Base-by-base conservation (phyloP, 2,329 filamentous ascomycete genomes). In the Trichocomaceae sp. region DNA sequence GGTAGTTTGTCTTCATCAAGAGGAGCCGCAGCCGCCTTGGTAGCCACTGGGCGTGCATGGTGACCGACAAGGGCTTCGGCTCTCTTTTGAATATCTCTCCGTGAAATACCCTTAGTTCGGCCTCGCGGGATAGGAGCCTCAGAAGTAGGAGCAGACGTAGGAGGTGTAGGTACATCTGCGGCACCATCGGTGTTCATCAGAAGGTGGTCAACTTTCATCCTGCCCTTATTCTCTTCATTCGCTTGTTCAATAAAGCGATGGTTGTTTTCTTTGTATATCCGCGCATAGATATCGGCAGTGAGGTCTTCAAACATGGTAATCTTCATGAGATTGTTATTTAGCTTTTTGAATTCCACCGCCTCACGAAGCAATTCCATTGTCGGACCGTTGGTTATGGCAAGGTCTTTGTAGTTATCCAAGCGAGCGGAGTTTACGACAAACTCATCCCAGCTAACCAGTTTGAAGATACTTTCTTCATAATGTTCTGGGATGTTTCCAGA, bases 281-380 rank as follows among this genome's bases (percentile, higher is more conserved):
- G 79, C 1, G 88, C 87, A 69, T 96, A 99, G 48, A 88, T 85
- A 70, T 99, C 93, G 20, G 86, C 87, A 60, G 96, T 87, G n/a
- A 97, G 79, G 65, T 99, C 93, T 64, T 99, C 93, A 45, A 97
- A 92, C 9, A 85, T 79, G 0, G 84, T 82, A 0, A 86, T 82
- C 70, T 96, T 96, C 81, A 95, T 93, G 7, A 96, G 78, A 47
- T 86, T 87, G 41, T 86, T 85, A 66, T 99, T 99, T 45, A 96
- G 80, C 67, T 84, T 86, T 65, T 88, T 88, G 33, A 88, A 72
- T 61, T 89, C 86, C 23, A 85, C 76, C 1, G 82, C 79, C 59
- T 88, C 85, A 42, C 82, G 78, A 10, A 89, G 75, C 6, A 85
- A 74, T 54, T 87, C 84, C 2, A 87, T 71, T 2, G 79, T 75